These are phyloP conservation scores for Sclerotinia minor DNA, from an alignment of 2,329 filamentous ascomycete genomes.

Conservation along the genomic window DNA sequence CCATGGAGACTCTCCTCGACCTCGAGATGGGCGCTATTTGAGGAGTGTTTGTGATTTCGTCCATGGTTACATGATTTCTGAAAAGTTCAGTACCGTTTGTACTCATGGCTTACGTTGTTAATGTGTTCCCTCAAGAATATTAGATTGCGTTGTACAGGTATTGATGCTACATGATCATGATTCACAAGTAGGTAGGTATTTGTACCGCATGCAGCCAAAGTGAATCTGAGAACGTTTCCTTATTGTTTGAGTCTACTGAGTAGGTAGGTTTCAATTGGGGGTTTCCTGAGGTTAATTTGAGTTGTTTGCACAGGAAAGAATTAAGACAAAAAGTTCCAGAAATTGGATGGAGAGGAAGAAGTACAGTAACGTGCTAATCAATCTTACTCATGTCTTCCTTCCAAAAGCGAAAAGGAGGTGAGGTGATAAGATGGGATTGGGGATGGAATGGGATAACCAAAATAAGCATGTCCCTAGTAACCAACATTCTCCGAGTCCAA, in stretches of 20 bases:
- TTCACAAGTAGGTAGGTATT: not conserved
- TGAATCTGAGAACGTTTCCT: constrained; percentile 14
- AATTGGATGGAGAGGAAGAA: not conserved
- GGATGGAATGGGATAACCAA: not conserved
- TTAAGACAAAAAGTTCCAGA: constrained; percentile 1
- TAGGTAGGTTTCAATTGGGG: not conserved
- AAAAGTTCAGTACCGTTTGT: constrained; percentile 1
- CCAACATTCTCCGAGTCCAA: not conserved
- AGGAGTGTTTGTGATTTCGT: constrained; percentile 5
- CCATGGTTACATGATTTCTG: constrained; percentile 24
- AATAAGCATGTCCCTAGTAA: not conserved
- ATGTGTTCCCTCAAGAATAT: constrained; percentile 7
- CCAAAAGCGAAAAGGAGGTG: not conserved
- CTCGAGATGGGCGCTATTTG: constrained; percentile 11
- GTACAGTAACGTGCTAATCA: not conserved
- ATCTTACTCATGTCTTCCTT: constrained; percentile 17
- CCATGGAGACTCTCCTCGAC: constrained; percentile 16
- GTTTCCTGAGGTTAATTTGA: constrained; percentile 7
- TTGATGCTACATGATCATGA: constrained; percentile 13
- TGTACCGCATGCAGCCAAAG: constrained; percentile 12
- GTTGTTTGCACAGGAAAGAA: not conserved
- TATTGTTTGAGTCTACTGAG: not conserved
- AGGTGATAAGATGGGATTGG: not conserved
- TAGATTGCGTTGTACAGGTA: constrained; percentile 5
- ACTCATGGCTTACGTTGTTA: constrained; percentile 14